These are phyloP conservation scores for Scutellaria baicalensis DNA, from an alignment of 257 asterid species.

Conservation along the genomic window DNA sequence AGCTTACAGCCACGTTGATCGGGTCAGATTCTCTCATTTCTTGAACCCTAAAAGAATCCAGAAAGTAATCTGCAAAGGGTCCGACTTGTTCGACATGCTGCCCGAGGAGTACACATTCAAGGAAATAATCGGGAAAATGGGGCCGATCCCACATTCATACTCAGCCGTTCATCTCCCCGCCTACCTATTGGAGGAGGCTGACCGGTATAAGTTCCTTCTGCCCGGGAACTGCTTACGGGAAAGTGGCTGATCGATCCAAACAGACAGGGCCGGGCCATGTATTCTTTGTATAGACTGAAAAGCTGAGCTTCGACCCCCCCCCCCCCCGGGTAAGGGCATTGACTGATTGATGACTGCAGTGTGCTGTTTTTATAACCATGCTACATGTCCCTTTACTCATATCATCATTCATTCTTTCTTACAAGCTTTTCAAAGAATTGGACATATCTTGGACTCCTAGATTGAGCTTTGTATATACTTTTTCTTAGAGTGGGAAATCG, in stretches of 20 bases:
- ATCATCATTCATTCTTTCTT: slow-evolving; percentile 40
- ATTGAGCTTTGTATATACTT: slow-evolving; percentile 47
- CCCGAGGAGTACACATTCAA: slow-evolving; percentile 83
- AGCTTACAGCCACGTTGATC: slow-evolving; percentile 81
- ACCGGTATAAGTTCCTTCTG: slow-evolving; percentile 52
- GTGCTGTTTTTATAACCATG: slow-evolving; percentile 35
- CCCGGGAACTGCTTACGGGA: slow-evolving; percentile 83
- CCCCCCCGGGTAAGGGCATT: slow-evolving; percentile 22
- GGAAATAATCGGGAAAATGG: slow-evolving; percentile 80
- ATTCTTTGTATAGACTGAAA: slow-evolving; percentile 31
- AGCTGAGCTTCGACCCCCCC: slow-evolving; percentile 25
- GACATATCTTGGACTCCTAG: slow-evolving; percentile 34
- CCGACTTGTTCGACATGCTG: slow-evolving; percentile 77
- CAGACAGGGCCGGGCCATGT: not conserved
- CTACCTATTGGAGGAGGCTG: slow-evolving; percentile 57
- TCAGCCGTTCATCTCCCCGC: slow-evolving; percentile 82
- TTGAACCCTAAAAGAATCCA: slow-evolving; percentile 71
- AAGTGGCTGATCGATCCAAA: slow-evolving; percentile 28
- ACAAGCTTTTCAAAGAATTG: slow-evolving; percentile 22
- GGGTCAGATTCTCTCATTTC: slow-evolving; percentile 77
- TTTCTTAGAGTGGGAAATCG: slow-evolving; percentile 21
- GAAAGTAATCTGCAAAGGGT: slow-evolving; percentile 75
- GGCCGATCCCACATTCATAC: slow-evolving; percentile 83
- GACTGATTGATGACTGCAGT: slow-evolving; percentile 33
- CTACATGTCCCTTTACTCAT: slow-evolving; percentile 31